phyloP scores from a whole-genome alignment of 2,329 filamentous ascomycete species.

The Fusarium sp. region DNA sequence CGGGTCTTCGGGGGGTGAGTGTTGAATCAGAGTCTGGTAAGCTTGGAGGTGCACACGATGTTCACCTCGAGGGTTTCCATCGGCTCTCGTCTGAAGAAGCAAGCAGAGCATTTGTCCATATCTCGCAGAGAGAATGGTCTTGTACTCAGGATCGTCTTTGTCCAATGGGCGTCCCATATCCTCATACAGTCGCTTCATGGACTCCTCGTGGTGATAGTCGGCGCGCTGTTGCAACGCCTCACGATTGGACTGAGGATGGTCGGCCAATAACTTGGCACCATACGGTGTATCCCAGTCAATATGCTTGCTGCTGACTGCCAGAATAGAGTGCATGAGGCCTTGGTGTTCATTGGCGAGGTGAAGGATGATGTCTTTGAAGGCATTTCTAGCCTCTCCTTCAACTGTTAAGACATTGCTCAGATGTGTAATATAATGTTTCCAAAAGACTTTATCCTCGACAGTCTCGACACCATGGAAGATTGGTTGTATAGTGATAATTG shows the following conservation, averaged over 20 bases:
- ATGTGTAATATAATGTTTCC: conserved; percentile 83
- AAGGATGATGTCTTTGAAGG: conserved; percentile 84
- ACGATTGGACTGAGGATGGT: conserved; percentile 57
- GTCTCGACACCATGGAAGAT: conserved; percentile 86
- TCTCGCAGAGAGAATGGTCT: conserved; percentile 60
- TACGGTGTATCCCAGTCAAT: conserved; percentile 68
- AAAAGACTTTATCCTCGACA: conserved; percentile 79
- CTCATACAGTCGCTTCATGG: conserved; percentile 61
- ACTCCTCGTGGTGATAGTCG: conserved; percentile 64
- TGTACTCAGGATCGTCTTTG: conserved; percentile 55
- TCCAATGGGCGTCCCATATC: conserved; percentile 55
- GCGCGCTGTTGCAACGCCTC: conserved; percentile 61
- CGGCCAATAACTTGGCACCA: conserved; percentile 60
- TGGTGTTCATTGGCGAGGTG: conserved; percentile 82
- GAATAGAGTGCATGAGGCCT: conserved; percentile 89
- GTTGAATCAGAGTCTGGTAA: conserved; percentile 75
- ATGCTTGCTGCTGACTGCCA: conserved; percentile 84
- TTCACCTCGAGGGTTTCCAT: conserved; percentile 68
- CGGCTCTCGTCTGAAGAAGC: conserved; percentile 65
- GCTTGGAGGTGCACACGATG: conserved; percentile 83
- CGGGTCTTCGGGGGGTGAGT: conserved; percentile 68
- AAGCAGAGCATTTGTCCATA: conserved; percentile 72
- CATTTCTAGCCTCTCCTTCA: conserved; percentile 82
- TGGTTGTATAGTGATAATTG: conserved; percentile 66
- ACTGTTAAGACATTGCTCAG: conserved; percentile 85